Conservation (phyloP, 805 yeast genomes). For the Lachancea fermentati region DNA sequence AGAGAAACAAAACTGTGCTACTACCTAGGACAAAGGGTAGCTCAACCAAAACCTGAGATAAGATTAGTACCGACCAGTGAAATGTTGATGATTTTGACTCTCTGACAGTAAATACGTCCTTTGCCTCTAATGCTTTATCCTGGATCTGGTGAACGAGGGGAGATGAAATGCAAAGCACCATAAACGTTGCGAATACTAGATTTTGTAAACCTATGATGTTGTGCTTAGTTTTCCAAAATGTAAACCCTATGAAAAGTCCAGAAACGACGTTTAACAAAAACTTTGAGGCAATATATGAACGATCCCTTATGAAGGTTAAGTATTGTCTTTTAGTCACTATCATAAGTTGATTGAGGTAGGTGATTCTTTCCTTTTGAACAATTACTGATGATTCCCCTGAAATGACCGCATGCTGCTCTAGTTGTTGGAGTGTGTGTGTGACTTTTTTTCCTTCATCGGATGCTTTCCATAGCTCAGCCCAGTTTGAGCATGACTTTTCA, state of each 20-base stretch:
- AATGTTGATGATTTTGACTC: constrained; percentile 69
- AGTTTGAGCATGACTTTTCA: constrained; percentile 11
- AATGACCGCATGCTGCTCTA: constrained; percentile 18
- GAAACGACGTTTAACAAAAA: constrained; percentile 44
- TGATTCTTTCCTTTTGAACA: constrained; percentile 28
- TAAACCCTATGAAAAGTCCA: constrained; percentile 68
- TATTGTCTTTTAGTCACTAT: constrained; percentile 39
- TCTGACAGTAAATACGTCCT: constrained; percentile 65
- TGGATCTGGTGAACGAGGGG: constrained; percentile 63
- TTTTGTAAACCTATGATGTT: constrained; percentile 54
- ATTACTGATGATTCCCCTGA: constrained; percentile 17
- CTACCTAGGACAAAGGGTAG: constrained; percentile 51
- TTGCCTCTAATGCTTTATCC: constrained; percentile 49
- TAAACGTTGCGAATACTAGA: constrained; percentile 55
- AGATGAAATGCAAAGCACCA: constrained; percentile 53
- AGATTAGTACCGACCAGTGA: constrained; percentile 59
- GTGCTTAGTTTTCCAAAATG: constrained; percentile 56
- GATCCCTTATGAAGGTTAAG: constrained; percentile 53
- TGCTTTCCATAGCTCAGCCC: constrained; percentile 22
- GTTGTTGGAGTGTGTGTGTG: constrained; percentile 3
- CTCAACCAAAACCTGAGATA: constrained; percentile 52
- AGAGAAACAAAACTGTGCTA: constrained; percentile 47
- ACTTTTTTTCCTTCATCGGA: constrained; percentile 14
- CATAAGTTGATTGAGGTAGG: constrained; percentile 41
- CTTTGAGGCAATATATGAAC: constrained; percentile 58